Evolutionary conservation across 495 filamentous ascomycete species (phyloP).

Genomic region (Penicillium argentinense): DNA sequence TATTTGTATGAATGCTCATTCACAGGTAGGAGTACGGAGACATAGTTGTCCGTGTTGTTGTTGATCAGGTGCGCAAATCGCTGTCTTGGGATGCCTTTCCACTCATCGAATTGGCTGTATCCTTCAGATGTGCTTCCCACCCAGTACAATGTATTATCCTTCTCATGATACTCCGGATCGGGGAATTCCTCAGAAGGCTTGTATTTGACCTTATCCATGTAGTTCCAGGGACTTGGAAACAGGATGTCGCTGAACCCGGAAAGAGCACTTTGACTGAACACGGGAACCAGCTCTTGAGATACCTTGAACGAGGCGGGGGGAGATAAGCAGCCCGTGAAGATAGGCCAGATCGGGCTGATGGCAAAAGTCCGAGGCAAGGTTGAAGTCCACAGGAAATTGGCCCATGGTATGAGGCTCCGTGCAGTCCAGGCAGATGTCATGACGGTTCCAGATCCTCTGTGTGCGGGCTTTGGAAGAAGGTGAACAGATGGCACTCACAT

Average conservation of each 20-base stretch:
- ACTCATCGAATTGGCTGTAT: slow-evolving; percentile 48
- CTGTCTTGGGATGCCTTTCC: slow-evolving; percentile 61
- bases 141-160: slow-evolving; percentile 52
- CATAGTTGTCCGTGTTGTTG: slow-evolving; percentile 47
- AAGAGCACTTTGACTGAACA: slow-evolving; percentile 74
- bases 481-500: slow-evolving; percentile 53
- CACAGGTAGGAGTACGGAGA: slow-evolving; percentile 40
- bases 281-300: slow-evolving; percentile 61
- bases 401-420: slow-evolving; percentile 64
- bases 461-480: slow-evolving; percentile 56
- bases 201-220: slow-evolving; percentile 49
- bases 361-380: slow-evolving; percentile 64
- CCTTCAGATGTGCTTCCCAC: slow-evolving; percentile 58
- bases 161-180: slow-evolving; percentile 40
- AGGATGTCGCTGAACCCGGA: slow-evolving; percentile 52
- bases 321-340: slow-evolving; percentile 70
- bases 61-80: slow-evolving; percentile 55
- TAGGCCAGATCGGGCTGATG: slow-evolving; percentile 77
- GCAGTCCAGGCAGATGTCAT: slow-evolving; percentile 62
- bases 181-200: slow-evolving; percentile 35
- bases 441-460: slow-evolving; percentile 43
- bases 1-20: slow-evolving; percentile 34
- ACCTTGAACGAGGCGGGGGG: slow-evolving; percentile 61
- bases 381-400: slow-evolving; percentile 65
- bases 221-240: slow-evolving; percentile 51